Conservation (phyloP, 176 grass and related monocot genomes). For the Chloris gayana region DNA sequence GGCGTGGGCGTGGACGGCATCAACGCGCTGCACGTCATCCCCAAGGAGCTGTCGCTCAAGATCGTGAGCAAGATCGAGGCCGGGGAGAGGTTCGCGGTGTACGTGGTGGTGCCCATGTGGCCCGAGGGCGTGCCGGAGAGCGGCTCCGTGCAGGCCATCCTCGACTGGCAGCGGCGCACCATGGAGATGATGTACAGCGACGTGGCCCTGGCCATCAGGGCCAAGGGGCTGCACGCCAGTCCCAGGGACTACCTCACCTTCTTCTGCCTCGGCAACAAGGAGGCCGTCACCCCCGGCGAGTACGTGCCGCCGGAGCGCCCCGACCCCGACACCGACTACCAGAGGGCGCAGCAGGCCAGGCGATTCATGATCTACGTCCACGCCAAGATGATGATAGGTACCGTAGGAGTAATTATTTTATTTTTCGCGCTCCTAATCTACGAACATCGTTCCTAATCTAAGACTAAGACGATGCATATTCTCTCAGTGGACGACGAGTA, state of each 20-base stretch:
- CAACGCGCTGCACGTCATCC: slow-evolving; percentile 66
- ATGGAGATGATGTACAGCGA: slow-evolving; percentile 85
- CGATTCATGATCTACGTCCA: slow-evolving; percentile 87
- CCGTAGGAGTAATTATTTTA: too few species aligned
- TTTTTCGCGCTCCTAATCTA: too few species aligned
- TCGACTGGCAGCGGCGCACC: slow-evolving; percentile 68
- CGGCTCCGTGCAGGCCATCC: slow-evolving; percentile 67
- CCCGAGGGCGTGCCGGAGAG: slow-evolving; percentile 71
- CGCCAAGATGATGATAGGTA: slow-evolving; percentile 78
- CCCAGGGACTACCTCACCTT: slow-evolving; percentile 69
- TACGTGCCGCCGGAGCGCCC: slow-evolving; percentile 45
- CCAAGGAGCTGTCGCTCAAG: slow-evolving; percentile 70
- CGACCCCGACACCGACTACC: slow-evolving; percentile 47
- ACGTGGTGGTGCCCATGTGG: slow-evolving; percentile 78
- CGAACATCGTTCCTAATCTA: too few species aligned
- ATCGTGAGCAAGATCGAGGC: slow-evolving; percentile 64
- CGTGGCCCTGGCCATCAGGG: slow-evolving; percentile 40
- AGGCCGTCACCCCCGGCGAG: slow-evolving; percentile 31
- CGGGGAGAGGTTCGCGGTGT: slow-evolving; percentile 54
- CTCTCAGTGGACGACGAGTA: slow-evolving; percentile 85
- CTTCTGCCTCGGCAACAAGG: slow-evolving; percentile 71
- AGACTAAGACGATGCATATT: too few species aligned
- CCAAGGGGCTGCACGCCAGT: slow-evolving; percentile 37
- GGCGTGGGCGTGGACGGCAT: slow-evolving; percentile 47
- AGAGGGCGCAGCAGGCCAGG: slow-evolving; percentile 47